phyloP scores from a whole-genome alignment of 495 filamentous ascomycete genomes.

The Neurospora sp. region DNA sequence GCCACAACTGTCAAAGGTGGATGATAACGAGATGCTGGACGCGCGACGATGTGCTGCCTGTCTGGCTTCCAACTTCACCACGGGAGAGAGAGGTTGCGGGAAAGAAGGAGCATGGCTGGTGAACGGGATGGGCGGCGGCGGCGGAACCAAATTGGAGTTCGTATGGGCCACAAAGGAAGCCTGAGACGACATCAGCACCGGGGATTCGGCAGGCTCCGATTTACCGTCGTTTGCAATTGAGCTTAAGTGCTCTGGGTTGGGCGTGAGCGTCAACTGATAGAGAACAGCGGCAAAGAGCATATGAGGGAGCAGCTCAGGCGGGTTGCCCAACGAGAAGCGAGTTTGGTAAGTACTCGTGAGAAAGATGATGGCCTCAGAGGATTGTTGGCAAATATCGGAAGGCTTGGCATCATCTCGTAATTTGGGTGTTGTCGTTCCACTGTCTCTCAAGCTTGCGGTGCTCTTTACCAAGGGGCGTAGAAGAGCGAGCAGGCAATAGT shows the following conservation, averaged over 20 bases:
- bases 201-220: background rate
- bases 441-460: constrained; percentile 10
- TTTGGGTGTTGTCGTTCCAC: background rate
- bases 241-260: background rate
- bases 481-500: constrained; percentile 18
- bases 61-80: constrained; percentile 1
- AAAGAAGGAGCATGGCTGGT: background rate
- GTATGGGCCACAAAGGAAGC: background rate
- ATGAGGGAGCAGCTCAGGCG: constrained; percentile 12
- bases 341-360: constrained; percentile 18
- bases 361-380: constrained; percentile 18
- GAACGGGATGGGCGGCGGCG: background rate
- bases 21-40: constrained; percentile 1
- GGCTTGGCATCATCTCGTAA: constrained; percentile 8
- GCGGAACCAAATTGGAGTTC: background rate
- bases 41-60: constrained; percentile 1
- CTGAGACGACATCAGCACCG: background rate
- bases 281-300: constrained; percentile 17
- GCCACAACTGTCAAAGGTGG: constrained; percentile 2
- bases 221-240: background rate
- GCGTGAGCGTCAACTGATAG: constrained; percentile 10
- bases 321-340: constrained; percentile 7
- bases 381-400: constrained; percentile 8
- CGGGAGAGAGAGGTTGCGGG: constrained; percentile 5
- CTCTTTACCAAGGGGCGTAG: constrained; percentile 14